Evolutionary conservation across 495 filamentous ascomycete genomes (phyloP).

Genomic region (Daldinia caldariorum): DNA sequence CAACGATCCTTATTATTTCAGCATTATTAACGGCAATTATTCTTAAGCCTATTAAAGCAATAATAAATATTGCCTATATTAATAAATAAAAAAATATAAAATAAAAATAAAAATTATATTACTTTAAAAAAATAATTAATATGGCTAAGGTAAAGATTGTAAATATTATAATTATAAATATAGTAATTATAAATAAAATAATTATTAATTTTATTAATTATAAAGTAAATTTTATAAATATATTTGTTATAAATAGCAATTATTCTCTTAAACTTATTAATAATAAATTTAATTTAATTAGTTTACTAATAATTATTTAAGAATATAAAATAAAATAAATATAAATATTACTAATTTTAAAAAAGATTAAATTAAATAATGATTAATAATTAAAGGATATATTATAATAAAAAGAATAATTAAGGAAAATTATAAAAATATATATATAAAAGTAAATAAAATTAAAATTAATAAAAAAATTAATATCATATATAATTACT

Average conservation of each 20-base stretch:
- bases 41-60: neutral
- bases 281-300: neutral
- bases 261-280: neutral
- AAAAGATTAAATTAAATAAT: no score
- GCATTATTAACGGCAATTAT: no score
- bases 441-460: neutral
- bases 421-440: neutral
- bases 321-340: neutral
- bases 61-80: neutral
- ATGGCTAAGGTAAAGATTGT: neutral
- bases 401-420: neutral
- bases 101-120: neutral
- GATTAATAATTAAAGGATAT: neutral
- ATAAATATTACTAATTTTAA: no score
- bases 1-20: no score
- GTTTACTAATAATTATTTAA: neutral
- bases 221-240: neutral
- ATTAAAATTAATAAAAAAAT: neutral
- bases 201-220: neutral
- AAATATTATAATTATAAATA: no score
- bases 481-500: no score
- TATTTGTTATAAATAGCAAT: neutral
- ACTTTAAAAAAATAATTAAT: no score
- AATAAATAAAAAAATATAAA: neutral
- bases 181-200: neutral